A percentile compares a stretch with the other conserved stretches of the same genome.
Conservation (phyloP, 2,329 filamentous ascomycete genomes). For the Ascochyta koolunga region DNA sequence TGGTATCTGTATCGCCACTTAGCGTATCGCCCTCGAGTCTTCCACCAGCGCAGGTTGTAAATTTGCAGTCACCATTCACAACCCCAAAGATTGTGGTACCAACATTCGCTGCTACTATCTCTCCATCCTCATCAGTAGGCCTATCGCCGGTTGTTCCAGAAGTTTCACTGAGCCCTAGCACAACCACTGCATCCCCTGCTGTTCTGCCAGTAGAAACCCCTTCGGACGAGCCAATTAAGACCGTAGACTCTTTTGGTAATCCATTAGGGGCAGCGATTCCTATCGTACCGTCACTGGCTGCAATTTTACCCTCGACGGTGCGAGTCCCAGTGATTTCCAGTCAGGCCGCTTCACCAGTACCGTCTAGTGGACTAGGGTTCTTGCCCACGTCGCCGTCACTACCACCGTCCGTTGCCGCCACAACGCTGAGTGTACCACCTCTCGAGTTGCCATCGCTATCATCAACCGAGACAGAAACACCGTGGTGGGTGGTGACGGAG, state of each 20-base stretch:
- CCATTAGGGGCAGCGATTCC: not conserved
- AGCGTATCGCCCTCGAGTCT: not conserved
- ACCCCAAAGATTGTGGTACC: not conserved
- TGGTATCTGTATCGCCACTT: not conserved
- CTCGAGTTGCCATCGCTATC: not conserved
- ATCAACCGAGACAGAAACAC: too few relatives aligned
- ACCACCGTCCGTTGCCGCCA: not conserved
- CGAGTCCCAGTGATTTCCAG: not conserved
- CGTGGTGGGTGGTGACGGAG: too few relatives aligned
- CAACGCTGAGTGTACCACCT: not conserved
- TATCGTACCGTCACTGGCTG: not conserved
- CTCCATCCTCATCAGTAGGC: not conserved
- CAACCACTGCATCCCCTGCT: not conserved
- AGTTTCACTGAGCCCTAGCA: not conserved
- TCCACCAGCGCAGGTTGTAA: not conserved
- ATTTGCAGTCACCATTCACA: not conserved
- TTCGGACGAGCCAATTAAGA: not conserved
- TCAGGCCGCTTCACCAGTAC: not conserved
- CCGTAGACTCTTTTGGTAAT: not conserved
- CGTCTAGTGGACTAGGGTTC: not conserved
- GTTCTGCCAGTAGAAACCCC: not conserved
- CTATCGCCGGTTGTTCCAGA: not conserved
- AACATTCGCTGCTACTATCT: not conserved
- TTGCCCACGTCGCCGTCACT: not conserved
- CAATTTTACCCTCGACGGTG: not conserved